Percentiles rank a stretch among this genome's conserved stretches.
Conservation (phyloP, 257 asterid species). For the Agastache rugosa region DNA sequence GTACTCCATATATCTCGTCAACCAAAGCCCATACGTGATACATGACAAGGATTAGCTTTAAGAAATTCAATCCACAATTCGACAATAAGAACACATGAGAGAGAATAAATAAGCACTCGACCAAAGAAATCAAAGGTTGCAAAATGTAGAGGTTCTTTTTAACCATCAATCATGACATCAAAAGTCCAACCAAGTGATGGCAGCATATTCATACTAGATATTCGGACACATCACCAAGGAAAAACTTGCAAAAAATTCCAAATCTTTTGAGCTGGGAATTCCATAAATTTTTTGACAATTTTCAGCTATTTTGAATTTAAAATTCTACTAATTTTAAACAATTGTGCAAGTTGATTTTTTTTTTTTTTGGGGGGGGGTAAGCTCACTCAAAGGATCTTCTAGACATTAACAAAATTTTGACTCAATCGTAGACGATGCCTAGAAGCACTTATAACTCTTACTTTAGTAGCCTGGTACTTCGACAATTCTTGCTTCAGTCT, state of each 20-base stretch:
- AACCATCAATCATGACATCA: background rate
- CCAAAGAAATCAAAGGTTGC: background rate
- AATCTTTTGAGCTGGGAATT: too few species aligned
- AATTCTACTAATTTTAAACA: too few species aligned
- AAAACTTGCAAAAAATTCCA: too few species aligned
- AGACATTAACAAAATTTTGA: background rate
- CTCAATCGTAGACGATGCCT: background rate
- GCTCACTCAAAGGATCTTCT: background rate
- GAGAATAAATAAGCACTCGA: background rate
- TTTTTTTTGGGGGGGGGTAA: background rate
- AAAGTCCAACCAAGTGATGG: background rate
- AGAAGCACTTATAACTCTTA: background rate
- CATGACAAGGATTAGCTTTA: too few species aligned
- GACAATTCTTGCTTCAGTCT: background rate
- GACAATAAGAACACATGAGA: too few species aligned
- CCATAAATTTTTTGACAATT: too few species aligned
- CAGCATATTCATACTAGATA: background rate
- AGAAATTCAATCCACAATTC: too few species aligned
- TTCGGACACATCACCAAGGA: background rate
- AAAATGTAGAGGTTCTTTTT: background rate
- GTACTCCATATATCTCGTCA: background rate
- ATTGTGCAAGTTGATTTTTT: background rate
- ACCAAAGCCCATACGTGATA: background rate
- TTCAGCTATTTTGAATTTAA: too few species aligned
- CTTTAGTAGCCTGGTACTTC: too few species aligned